Evolutionary conservation across 2,329 filamentous ascomycete genomes (phyloP).

Genomic region (Claviceps arundinis): DNA sequence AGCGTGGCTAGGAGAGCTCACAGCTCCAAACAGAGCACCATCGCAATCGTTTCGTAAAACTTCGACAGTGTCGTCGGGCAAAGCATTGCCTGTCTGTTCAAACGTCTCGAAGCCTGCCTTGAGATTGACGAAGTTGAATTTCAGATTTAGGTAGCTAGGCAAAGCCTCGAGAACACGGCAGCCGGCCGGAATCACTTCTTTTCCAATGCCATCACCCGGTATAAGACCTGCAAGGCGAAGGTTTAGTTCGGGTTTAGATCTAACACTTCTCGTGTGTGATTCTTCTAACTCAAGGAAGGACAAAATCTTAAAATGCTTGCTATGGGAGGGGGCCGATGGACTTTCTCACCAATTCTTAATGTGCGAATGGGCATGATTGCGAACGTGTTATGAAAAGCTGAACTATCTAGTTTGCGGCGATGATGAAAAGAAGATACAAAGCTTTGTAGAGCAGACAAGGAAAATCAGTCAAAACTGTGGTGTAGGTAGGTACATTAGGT

Average conservation of each 20-base stretch:
- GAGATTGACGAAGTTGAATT: constrained; percentile 89
- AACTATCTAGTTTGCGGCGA: too few relatives aligned
- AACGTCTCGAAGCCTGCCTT: constrained; percentile 90
- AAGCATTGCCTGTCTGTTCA: constrained; percentile 72
- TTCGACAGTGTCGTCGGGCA: constrained; percentile 84
- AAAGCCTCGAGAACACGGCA: constrained; percentile 86
- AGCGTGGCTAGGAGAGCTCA: constrained; percentile 77
- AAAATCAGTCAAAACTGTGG: too few relatives aligned
- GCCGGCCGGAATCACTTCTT: constrained; percentile 93
- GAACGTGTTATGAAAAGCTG: background rate
- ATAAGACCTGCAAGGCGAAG: constrained; percentile 62
- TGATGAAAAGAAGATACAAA: too few relatives aligned
- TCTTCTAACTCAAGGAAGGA: background rate
- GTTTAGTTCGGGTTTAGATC: background rate
- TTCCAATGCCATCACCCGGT: constrained; percentile 94
- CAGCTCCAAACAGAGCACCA: constrained; percentile 90
- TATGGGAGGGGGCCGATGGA: background rate
- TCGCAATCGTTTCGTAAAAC: constrained; percentile 84
- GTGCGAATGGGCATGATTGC: constrained; percentile 27
- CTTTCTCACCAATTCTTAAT: constrained; percentile 25
- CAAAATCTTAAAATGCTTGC: background rate
- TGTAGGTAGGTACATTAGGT: too few relatives aligned
- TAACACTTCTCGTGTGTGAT: background rate
- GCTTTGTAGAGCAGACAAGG: too few relatives aligned
- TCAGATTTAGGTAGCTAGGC: constrained; percentile 76